Conservation (phyloP, 495 filamentous ascomycete genomes). For the Lindgomyces ingoldianus region DNA sequence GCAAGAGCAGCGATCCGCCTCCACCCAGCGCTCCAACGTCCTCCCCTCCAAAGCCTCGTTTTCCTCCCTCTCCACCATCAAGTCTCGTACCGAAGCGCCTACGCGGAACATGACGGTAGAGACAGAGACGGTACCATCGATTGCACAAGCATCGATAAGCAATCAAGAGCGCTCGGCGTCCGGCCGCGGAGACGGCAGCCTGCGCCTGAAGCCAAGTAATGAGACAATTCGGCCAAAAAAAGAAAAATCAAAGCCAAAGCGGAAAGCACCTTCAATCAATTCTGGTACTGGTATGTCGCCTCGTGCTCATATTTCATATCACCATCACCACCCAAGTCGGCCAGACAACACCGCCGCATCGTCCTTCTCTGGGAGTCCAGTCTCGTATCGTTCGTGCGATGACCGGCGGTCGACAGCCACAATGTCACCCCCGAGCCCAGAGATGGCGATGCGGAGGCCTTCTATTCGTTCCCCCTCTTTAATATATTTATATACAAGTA, state of each 20-base stretch:
- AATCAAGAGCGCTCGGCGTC: conserved; percentile 60
- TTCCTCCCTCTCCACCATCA: conserved; percentile 43
- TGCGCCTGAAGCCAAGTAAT: conserved; percentile 82
- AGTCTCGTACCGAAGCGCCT: conserved; percentile 68
- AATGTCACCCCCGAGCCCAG: conserved; percentile 18
- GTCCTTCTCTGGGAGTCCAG: conserved; percentile 24
- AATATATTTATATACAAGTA: conserved; percentile 32
- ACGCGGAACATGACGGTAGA: conserved; percentile 96
- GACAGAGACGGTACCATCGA: conserved; percentile 91
- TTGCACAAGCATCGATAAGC: conserved; percentile 81
- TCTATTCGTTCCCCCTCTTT: conserved; percentile 28
- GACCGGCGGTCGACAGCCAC: conserved; percentile 22
- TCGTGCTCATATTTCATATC: conserved; percentile 25
- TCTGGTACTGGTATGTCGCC: conserved; percentile 69
- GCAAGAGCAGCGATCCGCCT: conserved; percentile 31
- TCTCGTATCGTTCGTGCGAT: conserved; percentile 26
- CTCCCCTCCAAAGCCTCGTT: conserved; percentile 41
- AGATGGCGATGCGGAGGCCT: conserved; percentile 16
- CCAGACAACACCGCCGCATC: conserved; percentile 10
- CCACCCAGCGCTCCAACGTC: conserved; percentile 39
- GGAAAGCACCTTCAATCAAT: conserved; percentile 71
- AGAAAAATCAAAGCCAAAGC: conserved; percentile 75
- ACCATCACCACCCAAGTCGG: conserved; percentile 32
- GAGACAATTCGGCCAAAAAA: conserved; percentile 93
- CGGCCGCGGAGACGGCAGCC: conserved; percentile 63